Conservation (phyloP, 169 alveolate genomes). For the Plasmodium ovale region DNA sequence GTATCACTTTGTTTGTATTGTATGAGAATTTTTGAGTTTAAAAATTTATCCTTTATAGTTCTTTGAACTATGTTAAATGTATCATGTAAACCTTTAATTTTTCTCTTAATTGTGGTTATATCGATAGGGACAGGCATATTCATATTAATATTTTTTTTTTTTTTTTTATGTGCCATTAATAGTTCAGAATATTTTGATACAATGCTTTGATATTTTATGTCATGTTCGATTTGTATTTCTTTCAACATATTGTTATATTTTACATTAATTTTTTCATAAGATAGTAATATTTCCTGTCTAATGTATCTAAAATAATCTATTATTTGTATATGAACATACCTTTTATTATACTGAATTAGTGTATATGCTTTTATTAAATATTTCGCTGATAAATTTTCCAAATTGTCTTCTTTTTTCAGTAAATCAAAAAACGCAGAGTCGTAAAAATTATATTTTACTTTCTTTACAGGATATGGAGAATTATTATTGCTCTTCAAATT, state of each 20-base stretch:
- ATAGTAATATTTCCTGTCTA: constrained; percentile 29
- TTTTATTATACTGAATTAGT: constrained; percentile 69
- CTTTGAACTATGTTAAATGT: constrained; percentile 75
- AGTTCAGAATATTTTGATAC: constrained; percentile 20
- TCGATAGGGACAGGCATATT: constrained; percentile 39
- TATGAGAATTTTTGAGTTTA: constrained; percentile 34
- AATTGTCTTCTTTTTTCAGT: constrained; percentile 60
- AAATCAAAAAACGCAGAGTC: constrained; percentile 43
- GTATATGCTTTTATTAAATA: constrained; percentile 70
- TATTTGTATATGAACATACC: constrained; percentile 70
- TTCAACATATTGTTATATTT: constrained; percentile 42
- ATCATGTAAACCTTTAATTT: constrained; percentile 27
- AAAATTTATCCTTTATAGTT: constrained; percentile 49
- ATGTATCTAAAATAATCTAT: constrained; percentile 67
- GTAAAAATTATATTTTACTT: constrained; percentile 50
- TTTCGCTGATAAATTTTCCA: constrained; percentile 71
- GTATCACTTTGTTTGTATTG: constrained; percentile 63
- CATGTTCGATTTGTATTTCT: constrained; percentile 40
- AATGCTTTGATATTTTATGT: constrained; percentile 18
- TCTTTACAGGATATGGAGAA: constrained; percentile 69
- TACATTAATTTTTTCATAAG: constrained; percentile 31
- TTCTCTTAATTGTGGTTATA: constrained; percentile 20
- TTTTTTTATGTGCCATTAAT: constrained; percentile 4
- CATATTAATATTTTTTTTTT: constrained; percentile 16
- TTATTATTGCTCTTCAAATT: constrained; percentile 11